Conservation (phyloP, 257 asterid genomes). For the Ophiorrhiza pumila region DNA sequence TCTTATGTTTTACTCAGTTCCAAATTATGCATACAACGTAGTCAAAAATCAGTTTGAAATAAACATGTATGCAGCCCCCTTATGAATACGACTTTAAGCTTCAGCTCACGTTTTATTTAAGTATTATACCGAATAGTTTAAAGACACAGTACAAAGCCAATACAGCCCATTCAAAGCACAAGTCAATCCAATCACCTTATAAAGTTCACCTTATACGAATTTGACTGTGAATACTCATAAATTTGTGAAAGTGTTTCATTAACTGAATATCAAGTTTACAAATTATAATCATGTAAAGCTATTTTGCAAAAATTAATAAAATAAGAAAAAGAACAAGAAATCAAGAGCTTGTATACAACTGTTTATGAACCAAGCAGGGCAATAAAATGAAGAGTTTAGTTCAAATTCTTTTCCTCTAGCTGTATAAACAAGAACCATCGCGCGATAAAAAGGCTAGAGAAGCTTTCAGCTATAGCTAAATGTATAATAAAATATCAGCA, state of each 20-base stretch:
- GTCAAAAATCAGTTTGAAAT: too few species aligned
- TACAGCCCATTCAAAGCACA: too few species aligned
- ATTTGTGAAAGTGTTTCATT: not conserved
- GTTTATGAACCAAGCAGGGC: not conserved
- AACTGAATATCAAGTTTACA: not conserved
- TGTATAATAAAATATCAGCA: not conserved
- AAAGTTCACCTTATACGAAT: not conserved
- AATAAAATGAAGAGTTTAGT: not conserved
- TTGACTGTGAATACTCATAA: not conserved
- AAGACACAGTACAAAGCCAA: too few species aligned
- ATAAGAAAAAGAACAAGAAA: not conserved
- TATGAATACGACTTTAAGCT: too few species aligned
- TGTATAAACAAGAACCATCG: not conserved
- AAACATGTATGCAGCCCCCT: too few species aligned
- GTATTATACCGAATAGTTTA: too few species aligned
- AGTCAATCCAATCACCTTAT: too few species aligned
- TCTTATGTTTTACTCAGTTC: too few species aligned
- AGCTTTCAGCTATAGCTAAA: not conserved
- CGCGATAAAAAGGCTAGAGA: not conserved
- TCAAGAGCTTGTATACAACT: not conserved
- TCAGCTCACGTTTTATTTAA: too few species aligned
- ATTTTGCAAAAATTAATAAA: not conserved
- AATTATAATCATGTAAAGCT: not conserved
- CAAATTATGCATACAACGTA: too few species aligned
- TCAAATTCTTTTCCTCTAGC: not conserved